Conservation (phyloP, 202 grass and related monocot species). For the Panicum hallii region DNA sequence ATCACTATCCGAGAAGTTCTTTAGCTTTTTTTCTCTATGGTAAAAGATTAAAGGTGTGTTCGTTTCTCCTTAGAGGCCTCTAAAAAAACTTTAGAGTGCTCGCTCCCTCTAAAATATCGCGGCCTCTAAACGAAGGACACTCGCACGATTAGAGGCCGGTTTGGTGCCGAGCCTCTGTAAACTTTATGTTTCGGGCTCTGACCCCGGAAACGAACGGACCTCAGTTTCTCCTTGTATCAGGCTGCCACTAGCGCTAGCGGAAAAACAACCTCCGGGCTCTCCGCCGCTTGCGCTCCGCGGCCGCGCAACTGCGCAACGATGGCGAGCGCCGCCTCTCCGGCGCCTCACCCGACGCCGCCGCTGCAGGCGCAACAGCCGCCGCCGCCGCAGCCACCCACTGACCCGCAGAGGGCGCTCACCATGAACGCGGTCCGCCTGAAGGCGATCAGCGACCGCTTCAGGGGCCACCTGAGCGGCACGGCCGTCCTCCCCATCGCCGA, state of each 20-base stretch:
- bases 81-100: no score
- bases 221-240: background rate
- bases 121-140: no score
- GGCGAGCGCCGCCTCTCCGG: conserved; percentile 29
- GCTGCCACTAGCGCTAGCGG: background rate
- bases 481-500: conserved; percentile 11
- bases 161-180: no score
- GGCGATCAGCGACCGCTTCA: conserved; percentile 63
- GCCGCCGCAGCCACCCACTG: background rate
- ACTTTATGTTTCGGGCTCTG: no score
- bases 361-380: background rate
- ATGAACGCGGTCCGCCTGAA: conserved; percentile 56
- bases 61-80: no score
- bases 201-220: no score
- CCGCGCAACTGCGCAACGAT: conserved; percentile 30
- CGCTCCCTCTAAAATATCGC: no score
- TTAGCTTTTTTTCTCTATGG: background rate
- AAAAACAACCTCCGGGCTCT: background rate
- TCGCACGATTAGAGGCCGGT: no score
- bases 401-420: conserved; percentile 41
- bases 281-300: background rate
- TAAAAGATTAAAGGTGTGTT: no score
- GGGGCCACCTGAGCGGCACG: conserved; percentile 45
- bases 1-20: background rate
- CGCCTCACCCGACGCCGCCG: background rate